phyloP scores from a whole-genome alignment of 495 filamentous ascomycete genomes.

The Trichocladium uniseriatum region DNA sequence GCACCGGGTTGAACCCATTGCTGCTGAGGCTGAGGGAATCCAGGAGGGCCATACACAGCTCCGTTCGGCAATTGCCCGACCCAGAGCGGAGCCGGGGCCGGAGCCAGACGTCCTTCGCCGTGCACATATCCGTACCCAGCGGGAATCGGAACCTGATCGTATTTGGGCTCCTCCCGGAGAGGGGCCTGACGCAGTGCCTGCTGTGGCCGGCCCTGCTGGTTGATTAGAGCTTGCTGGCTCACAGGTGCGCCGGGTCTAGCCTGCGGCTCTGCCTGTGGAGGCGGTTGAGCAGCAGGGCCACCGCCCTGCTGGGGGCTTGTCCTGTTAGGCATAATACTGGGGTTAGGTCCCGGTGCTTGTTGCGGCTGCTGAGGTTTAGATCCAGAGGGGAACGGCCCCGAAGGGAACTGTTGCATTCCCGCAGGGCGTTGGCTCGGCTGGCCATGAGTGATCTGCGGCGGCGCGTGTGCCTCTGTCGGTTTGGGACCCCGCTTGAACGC shows the following conservation, averaged over 20 bases:
- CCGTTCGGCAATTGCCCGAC: conserved; percentile 18
- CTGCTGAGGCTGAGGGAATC: conserved; percentile 15
- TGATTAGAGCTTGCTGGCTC: background rate
- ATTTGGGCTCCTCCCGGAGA: conserved; percentile 28
- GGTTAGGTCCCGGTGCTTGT: conserved; percentile 3
- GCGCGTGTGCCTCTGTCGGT: conserved; percentile 2
- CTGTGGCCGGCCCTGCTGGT: background rate
- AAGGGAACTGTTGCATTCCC: background rate
- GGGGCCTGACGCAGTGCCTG: conserved; percentile 7
- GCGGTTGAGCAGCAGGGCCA: background rate
- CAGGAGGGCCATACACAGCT: background rate
- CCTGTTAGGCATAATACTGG: background rate
- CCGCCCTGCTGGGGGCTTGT: background rate
- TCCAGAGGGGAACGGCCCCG: background rate
- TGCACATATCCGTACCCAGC: conserved; percentile 37
- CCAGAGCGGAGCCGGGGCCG: conserved; percentile 30
- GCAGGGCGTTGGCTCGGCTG: conserved; percentile 2
- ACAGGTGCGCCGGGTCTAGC: too few relatives aligned
- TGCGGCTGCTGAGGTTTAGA: conserved; percentile 5
- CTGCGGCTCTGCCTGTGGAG: background rate
- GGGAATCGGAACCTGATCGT: conserved; percentile 40
- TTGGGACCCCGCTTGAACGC: conserved; percentile 21
- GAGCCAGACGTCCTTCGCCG: conserved; percentile 31
- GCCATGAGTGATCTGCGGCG: conserved; percentile 8
- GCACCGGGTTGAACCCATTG: conserved; percentile 8